phyloP scores from a whole-genome alignment of 345 rosid species.

The Adansonia digitata region DNA sequence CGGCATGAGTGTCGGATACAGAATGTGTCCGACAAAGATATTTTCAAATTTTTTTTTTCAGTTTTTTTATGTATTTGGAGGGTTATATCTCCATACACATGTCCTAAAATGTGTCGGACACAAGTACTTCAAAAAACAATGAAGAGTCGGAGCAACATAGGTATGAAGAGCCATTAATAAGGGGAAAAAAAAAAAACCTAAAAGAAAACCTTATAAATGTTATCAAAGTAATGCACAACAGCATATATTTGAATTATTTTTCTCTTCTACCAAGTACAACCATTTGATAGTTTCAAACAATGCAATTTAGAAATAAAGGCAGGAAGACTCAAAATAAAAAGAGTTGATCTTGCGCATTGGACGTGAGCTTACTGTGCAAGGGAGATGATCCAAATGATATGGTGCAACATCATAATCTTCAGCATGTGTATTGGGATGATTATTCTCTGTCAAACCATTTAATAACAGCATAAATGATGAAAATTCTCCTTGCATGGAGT shows the following conservation, averaged over 20 bases:
- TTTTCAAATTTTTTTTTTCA: too few relatives aligned
- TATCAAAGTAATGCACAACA: neutral
- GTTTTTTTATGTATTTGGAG: too few relatives aligned
- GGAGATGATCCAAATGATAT: slow-evolving; percentile 43
- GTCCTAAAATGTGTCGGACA: too few relatives aligned
- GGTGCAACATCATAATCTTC: slow-evolving; percentile 60
- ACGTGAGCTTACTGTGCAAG: slow-evolving; percentile 48
- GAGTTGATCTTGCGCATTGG: neutral
- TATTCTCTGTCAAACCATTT: slow-evolving; percentile 48
- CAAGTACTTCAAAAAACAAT: too few relatives aligned
- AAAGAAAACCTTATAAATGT: neutral
- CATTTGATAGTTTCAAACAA: neutral
- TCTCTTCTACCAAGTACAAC: neutral
- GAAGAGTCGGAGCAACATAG: too few relatives aligned
- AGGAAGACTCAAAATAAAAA: neutral
- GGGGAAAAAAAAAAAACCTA: too few relatives aligned
- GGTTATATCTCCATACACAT: too few relatives aligned
- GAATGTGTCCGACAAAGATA: too few relatives aligned
- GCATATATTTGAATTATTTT: neutral
- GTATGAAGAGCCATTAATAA: too few relatives aligned
- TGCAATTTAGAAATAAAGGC: neutral
- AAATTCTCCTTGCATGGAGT: slow-evolving; percentile 57
- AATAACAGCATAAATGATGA: slow-evolving; percentile 49
- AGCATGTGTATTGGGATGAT: slow-evolving; percentile 24
- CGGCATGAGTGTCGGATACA: too few relatives aligned